These are phyloP conservation scores for Arthrobotrys megalospora DNA, from an alignment of 2,329 filamentous ascomycete species.

Conservation along the genomic window DNA sequence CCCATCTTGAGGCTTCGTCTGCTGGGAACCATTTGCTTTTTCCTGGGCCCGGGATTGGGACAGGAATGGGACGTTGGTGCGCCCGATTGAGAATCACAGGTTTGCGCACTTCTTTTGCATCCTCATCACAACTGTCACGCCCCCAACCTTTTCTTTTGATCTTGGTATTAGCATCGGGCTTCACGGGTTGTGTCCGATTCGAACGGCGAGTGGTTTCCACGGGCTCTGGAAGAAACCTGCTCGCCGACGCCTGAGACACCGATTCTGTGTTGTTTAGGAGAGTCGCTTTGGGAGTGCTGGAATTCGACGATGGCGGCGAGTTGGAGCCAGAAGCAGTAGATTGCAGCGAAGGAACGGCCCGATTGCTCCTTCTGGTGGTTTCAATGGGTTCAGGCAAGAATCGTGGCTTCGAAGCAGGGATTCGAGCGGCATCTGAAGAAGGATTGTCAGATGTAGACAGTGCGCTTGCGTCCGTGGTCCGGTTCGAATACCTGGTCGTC, in stretches of 20 bases:
- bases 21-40: constrained; percentile 61
- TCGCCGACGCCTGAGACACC: constrained; percentile 30
- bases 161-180: constrained; percentile 29
- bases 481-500: constrained; percentile 59
- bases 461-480: constrained; percentile 42
- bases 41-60: constrained; percentile 46
- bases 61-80: constrained; percentile 47
- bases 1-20: constrained; percentile 43
- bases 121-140: constrained; percentile 59
- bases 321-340: constrained; percentile 16
- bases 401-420: constrained; percentile 45
- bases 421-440: constrained; percentile 14
- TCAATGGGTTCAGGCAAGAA: constrained; percentile 63
- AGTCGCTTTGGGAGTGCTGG: constrained; percentile 52
- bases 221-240: constrained; percentile 62
- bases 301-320: constrained; percentile 35
- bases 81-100: constrained; percentile 51
- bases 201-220: constrained; percentile 63
- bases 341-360: constrained; percentile 18
- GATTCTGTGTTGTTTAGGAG: constrained; percentile 29
- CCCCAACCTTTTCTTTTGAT: constrained; percentile 51
- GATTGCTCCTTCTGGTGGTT: constrained; percentile 62
- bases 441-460: constrained; percentile 4
- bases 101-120: constrained; percentile 33
- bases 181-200: constrained; percentile 62